Percentiles rank a stretch among this genome's conserved stretches.
phyloP scores from a whole-genome alignment of 2,329 filamentous ascomycete species.

The Madurella mycetomatis region DNA sequence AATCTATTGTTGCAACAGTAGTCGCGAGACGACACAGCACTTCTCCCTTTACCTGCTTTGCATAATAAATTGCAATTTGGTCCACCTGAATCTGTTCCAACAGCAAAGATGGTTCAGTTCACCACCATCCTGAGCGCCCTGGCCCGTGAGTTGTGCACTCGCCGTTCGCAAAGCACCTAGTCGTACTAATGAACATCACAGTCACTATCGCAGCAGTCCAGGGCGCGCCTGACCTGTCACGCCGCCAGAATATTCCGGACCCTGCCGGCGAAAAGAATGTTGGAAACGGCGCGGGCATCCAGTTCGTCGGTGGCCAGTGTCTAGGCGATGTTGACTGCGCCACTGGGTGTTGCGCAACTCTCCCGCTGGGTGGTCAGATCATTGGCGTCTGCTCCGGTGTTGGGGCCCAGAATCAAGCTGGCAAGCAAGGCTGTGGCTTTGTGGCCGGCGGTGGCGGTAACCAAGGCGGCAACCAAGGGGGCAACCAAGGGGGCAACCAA shows the following conservation, averaged over 20 bases:
- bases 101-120: constrained; percentile 25
- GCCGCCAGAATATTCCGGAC: constrained; percentile 25
- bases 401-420: constrained; percentile 30
- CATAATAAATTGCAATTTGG: neutral
- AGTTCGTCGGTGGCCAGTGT: constrained; percentile 35
- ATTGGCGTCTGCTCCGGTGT: constrained; percentile 34
- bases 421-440: constrained; percentile 35
- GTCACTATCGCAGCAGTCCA: constrained; percentile 19
- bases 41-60: neutral
- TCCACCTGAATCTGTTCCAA: neutral
- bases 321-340: constrained; percentile 31
- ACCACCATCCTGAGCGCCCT: constrained; percentile 13
- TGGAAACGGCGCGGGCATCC: constrained; percentile 29
- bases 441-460: constrained; percentile 11
- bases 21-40: constrained; percentile 11
- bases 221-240: constrained; percentile 20
- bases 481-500: neutral
- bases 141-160: constrained; percentile 8
- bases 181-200: constrained; percentile 7
- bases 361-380: constrained; percentile 19
- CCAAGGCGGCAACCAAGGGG: neutral
- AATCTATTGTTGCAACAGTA: neutral
- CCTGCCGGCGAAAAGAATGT: constrained; percentile 30
- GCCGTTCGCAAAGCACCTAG: neutral
- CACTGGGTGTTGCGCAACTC: constrained; percentile 31